Conservation (phyloP, 768 basidiomycete species). For the Cyathus striatus region DNA sequence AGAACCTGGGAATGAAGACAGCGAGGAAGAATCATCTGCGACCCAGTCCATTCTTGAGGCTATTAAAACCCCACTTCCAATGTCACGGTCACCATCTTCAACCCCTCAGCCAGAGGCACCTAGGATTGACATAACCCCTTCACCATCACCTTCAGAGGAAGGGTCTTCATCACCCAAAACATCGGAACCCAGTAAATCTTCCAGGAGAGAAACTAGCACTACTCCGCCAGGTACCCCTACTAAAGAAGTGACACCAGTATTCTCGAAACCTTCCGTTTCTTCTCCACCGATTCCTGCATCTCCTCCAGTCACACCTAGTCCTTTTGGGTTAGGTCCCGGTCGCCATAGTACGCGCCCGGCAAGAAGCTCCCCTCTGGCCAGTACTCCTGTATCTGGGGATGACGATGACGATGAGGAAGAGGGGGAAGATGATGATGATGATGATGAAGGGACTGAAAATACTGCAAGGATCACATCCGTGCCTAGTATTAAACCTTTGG, state of each 20-base stretch:
- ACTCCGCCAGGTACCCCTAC: slow-evolving; percentile 65
- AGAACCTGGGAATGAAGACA: slow-evolving; percentile 11
- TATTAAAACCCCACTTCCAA: slow-evolving; percentile 30
- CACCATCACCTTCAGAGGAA: slow-evolving; percentile 23
- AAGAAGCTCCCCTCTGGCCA: slow-evolving; percentile 76
- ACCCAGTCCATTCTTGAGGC: slow-evolving; percentile 18
- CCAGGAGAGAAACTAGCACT: slow-evolving; percentile 39
- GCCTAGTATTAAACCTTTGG: slow-evolving; percentile 28
- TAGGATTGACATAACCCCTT: slow-evolving; percentile 30
- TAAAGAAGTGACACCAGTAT: slow-evolving; percentile 31
- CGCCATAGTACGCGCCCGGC: slow-evolving; percentile 61
- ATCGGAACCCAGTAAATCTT: slow-evolving; percentile 23
- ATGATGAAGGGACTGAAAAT: slow-evolving; percentile 5
- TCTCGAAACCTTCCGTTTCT: slow-evolving; percentile 29
- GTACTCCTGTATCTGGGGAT: slow-evolving; percentile 36
- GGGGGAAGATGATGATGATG: slow-evolving; percentile 5
- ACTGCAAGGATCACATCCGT: no score
- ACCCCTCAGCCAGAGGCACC: slow-evolving; percentile 55
- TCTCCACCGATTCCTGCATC: slow-evolving; percentile 24
- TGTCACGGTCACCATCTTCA: slow-evolving; percentile 48
- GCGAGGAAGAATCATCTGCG: slow-evolving; percentile 11
- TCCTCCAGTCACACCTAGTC: slow-evolving; percentile 18
- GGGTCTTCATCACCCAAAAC: slow-evolving; percentile 11
- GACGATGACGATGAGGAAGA: slow-evolving; percentile 38
- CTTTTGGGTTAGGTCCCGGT: slow-evolving; percentile 43